These are phyloP conservation scores for Cornus florida DNA, from an alignment of 148 eudicot species.

Conservation along the genomic window DNA sequence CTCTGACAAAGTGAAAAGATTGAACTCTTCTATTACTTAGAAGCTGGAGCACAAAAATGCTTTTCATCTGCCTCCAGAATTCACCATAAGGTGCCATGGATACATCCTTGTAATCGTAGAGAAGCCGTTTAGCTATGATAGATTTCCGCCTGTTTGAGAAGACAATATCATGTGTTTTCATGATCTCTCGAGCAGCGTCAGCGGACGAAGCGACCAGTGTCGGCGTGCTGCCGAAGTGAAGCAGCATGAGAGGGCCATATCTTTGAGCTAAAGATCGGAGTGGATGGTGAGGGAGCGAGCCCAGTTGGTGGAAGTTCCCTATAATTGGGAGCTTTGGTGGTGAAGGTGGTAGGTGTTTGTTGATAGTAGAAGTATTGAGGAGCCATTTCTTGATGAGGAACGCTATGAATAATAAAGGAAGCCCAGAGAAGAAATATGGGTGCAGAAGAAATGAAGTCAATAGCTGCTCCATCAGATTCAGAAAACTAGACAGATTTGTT, in stretches of 20 bases:
- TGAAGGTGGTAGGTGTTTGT: too few relatives aligned
- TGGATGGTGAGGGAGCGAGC: not conserved
- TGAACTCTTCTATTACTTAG: constrained; percentile 5
- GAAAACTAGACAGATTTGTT: too few relatives aligned
- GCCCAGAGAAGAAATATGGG: too few relatives aligned
- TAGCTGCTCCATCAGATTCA: too few relatives aligned
- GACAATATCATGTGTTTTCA: constrained; percentile 11
- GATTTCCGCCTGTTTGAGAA: constrained; percentile 31
- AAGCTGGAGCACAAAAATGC: constrained; percentile 22
- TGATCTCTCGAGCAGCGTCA: constrained; percentile 21
- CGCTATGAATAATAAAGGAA: too few relatives aligned
- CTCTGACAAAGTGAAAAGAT: constrained; percentile 3
- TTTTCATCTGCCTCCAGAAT: constrained; percentile 39
- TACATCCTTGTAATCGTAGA: constrained; percentile 16
- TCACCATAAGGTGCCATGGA: constrained; percentile 26
- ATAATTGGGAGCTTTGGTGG: too few relatives aligned
- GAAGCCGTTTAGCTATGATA: not conserved
- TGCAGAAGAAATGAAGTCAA: too few relatives aligned
- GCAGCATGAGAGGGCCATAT: constrained; percentile 3
- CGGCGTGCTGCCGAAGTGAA: not conserved
- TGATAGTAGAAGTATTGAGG: too few relatives aligned
- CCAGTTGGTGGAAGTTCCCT: constrained; percentile 10
- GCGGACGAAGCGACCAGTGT: constrained; percentile 23
- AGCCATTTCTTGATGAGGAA: too few relatives aligned
- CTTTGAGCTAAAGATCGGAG: not conserved